Conservation (phyloP, 192 early-diverging fungal species). For the Podila verticillata region DNA sequence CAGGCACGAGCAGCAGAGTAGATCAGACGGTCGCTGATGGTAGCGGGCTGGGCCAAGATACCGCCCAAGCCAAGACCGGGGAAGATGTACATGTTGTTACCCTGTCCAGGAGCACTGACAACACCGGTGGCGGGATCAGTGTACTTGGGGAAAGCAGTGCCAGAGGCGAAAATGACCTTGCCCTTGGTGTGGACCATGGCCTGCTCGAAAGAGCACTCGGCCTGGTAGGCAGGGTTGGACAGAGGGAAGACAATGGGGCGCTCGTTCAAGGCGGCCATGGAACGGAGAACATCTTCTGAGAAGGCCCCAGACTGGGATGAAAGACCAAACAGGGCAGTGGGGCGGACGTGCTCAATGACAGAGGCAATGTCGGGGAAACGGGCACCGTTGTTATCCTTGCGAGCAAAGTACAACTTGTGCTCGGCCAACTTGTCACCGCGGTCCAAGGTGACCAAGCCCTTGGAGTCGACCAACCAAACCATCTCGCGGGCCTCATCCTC, state of each 20-base stretch:
- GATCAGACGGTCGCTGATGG: slow-evolving; percentile 85
- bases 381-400: slow-evolving; percentile 82
- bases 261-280: slow-evolving; percentile 80
- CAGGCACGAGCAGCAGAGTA: slow-evolving; percentile 83
- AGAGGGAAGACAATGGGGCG: slow-evolving; percentile 92
- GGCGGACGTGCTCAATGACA: slow-evolving; percentile 86
- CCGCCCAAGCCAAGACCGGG: slow-evolving; percentile 93
- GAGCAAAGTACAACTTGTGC: slow-evolving; percentile 90
- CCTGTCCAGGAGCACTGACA: slow-evolving; percentile 78
- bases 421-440: slow-evolving; percentile 85
- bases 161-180: slow-evolving; percentile 94
- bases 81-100: slow-evolving; percentile 98
- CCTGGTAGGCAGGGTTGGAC: slow-evolving; percentile 88
- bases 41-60: slow-evolving; percentile 72
- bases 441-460: slow-evolving; percentile 89
- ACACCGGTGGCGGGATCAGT: slow-evolving; percentile 69
- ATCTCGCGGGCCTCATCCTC: slow-evolving; percentile 75
- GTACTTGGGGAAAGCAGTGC: slow-evolving; percentile 90
- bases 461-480: slow-evolving; percentile 92
- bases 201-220: slow-evolving; percentile 95
- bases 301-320: slow-evolving; percentile 85
- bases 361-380: slow-evolving; percentile 81
- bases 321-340: slow-evolving; percentile 92
- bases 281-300: slow-evolving; percentile 69
- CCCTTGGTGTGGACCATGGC: slow-evolving; percentile 89